Conservation (phyloP, 2,329 filamentous ascomycete genomes). For the Canariomyces notabilis region DNA sequence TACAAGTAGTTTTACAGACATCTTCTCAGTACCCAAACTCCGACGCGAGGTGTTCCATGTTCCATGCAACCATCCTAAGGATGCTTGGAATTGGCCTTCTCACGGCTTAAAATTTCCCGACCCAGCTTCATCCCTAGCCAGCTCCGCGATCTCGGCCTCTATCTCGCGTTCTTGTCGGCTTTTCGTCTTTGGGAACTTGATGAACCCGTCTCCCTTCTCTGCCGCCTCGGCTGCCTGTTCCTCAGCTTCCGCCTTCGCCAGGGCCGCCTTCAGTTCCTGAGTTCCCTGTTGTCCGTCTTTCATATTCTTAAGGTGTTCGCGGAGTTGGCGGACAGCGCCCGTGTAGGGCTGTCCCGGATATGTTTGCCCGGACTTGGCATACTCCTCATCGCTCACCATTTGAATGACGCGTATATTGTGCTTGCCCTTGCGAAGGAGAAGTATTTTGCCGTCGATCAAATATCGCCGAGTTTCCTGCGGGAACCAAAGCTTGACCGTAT, state of each 20-base stretch:
- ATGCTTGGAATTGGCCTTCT: no score
- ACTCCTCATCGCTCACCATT: slow-evolving; percentile 53
- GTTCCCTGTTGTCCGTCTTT: slow-evolving; percentile 28
- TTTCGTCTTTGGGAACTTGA: slow-evolving; percentile 27
- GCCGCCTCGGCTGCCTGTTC: background rate
- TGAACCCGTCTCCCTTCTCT: background rate
- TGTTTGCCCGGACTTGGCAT: slow-evolving; percentile 41
- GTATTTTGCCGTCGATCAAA: slow-evolving; percentile 53
- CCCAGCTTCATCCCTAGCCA: slow-evolving; percentile 7
- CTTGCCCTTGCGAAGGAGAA: slow-evolving; percentile 60
- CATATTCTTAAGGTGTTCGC: slow-evolving; percentile 32
- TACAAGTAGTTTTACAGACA: background rate
- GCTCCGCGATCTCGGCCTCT: slow-evolving; percentile 21
- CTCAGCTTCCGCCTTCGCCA: slow-evolving; percentile 1
- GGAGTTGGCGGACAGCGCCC: slow-evolving; percentile 43
- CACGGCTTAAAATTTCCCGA: no score
- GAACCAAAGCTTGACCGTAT: slow-evolving; percentile 55
- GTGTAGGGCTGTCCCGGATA: slow-evolving; percentile 52
- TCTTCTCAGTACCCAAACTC: background rate
- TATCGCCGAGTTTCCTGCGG: slow-evolving; percentile 54
- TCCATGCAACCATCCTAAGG: no score
- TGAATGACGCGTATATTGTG: slow-evolving; percentile 58
- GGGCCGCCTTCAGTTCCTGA: slow-evolving; percentile 24
- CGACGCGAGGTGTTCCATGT: no score
- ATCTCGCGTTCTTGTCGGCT: slow-evolving; percentile 14